A percentile compares a stretch with the other conserved stretches of the same genome.
phyloP scores from a whole-genome alignment of 2,329 filamentous ascomycete species.

The Furcasterigmium furcatum region DNA sequence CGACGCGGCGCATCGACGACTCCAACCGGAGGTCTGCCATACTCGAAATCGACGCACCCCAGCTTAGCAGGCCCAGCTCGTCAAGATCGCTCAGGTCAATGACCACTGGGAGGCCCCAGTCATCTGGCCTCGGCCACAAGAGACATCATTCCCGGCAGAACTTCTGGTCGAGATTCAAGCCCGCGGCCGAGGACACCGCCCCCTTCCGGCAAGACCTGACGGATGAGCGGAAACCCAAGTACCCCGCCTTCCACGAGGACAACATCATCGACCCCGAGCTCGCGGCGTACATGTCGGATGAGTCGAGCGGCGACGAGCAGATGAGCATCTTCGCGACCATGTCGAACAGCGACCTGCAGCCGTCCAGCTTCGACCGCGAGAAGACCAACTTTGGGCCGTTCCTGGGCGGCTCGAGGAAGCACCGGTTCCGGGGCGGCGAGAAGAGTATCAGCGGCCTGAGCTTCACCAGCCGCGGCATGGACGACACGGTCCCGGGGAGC shows the following conservation, averaged over 20 bases:
- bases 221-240: conserved; percentile 66
- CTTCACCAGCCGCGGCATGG: conserved; percentile 65
- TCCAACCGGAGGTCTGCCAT: conserved; percentile 85
- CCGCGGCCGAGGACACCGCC: conserved; percentile 72
- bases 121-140: conserved; percentile 64
- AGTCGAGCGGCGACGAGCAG: conserved; percentile 89
- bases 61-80: conserved; percentile 86
- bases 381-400: conserved; percentile 70
- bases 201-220: conserved; percentile 76
- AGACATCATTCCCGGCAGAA: conserved; percentile 87
- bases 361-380: conserved; percentile 70
- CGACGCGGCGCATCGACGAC: conserved; percentile 63
- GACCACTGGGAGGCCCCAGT: conserved; percentile 67
- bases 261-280: conserved; percentile 98
- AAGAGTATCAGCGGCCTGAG: conserved; percentile 72
- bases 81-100: conserved; percentile 83
- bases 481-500: conserved; percentile 57
- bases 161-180: conserved; percentile 72
- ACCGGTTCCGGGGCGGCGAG: conserved; percentile 70
- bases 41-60: conserved; percentile 83
- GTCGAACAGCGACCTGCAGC: conserved; percentile 61
- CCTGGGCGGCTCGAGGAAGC: conserved; percentile 70
- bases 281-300: conserved; percentile 93
- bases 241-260: conserved; percentile 95
- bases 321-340: conserved; percentile 78